Conservation (phyloP, 2,329 filamentous ascomycete species). For the Alternaria sp. region DNA sequence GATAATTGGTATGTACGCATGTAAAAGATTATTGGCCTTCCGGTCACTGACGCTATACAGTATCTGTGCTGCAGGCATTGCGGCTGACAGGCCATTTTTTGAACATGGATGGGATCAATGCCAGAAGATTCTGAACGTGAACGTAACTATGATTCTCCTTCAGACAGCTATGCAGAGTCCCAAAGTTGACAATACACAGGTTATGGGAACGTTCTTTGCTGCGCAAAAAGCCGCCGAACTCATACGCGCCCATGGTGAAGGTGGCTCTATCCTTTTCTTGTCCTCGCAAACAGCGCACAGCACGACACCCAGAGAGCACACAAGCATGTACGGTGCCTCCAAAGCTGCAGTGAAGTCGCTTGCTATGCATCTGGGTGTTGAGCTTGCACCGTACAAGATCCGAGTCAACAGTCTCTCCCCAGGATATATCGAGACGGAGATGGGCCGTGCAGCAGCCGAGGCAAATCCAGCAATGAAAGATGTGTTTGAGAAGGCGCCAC, state of each 20-base stretch:
- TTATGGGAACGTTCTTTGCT: no score
- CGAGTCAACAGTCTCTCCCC: not conserved
- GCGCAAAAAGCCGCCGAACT: no score
- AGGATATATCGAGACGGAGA: not conserved
- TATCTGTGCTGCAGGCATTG: no score
- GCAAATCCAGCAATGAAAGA: not conserved
- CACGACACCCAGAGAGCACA: not conserved
- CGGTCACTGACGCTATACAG: not conserved
- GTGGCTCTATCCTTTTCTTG: not conserved
- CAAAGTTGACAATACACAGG: no score
- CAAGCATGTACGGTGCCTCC: not conserved
- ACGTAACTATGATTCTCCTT: no score
- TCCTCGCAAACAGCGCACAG: not conserved
- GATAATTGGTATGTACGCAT: not conserved
- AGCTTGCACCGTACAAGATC: not conserved
- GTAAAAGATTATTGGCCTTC: not conserved
- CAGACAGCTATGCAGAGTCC: no score
- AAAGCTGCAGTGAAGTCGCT: not conserved
- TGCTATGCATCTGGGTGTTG: not conserved
- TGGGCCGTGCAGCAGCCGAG: not conserved
- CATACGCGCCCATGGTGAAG: not conserved
- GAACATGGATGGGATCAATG: no score
- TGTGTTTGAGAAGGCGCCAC: not conserved
- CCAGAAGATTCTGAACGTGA: no score
- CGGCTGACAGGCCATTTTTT: no score